Evolutionary conservation across 2,329 filamentous ascomycete species (phyloP).

Genomic region (Aspergillus transmontanensis): DNA sequence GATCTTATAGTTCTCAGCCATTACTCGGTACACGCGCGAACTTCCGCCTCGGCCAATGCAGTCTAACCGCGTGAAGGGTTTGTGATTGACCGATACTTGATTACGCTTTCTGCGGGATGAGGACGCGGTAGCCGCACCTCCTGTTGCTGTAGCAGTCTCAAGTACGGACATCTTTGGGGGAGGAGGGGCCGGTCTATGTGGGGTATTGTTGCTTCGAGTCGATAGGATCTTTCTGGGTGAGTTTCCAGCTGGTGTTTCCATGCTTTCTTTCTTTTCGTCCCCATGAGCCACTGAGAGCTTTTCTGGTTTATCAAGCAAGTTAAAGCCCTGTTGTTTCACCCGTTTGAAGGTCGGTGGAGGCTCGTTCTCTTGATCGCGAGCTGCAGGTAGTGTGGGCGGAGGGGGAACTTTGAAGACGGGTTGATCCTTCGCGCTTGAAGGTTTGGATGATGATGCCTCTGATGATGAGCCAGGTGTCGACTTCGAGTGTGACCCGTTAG

Average conservation of each 20-base stretch:
- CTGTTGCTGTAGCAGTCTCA: constrained; percentile 84
- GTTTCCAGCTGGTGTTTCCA: constrained; percentile 48
- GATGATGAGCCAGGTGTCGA: constrained; percentile 47
- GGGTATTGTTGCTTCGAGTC: constrained; percentile 67
- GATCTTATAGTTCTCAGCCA: constrained; percentile 94
- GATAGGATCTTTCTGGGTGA: constrained; percentile 54
- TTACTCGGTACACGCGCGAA: constrained; percentile 92
- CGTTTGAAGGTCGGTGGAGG: constrained; percentile 69
- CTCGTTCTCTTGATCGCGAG: constrained; percentile 84
- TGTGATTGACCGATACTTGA: constrained; percentile 85
- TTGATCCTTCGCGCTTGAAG: constrained; percentile 46
- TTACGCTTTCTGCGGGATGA: constrained; percentile 76
- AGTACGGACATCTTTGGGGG: constrained; percentile 96
- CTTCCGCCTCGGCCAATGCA: constrained; percentile 90
- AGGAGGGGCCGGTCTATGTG: constrained; percentile 74
- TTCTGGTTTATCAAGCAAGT: constrained; percentile 59
- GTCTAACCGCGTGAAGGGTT: constrained; percentile 85
- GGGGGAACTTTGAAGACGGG: constrained; percentile 63
- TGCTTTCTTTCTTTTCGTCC: constrained; percentile 45
- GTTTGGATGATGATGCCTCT: constrained; percentile 41
- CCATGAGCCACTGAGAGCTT: constrained; percentile 56
- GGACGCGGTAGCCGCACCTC: constrained; percentile 74
- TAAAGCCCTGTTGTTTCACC: constrained; percentile 58
- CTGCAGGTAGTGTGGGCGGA: constrained; percentile 61
- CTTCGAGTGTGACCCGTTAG: constrained; percentile 38